Evolutionary conservation across 768 basidiomycete species (phyloP), one percentile per base, ranked within the genome.

Genomic region (Rossbeevera mucosa): DNA sequence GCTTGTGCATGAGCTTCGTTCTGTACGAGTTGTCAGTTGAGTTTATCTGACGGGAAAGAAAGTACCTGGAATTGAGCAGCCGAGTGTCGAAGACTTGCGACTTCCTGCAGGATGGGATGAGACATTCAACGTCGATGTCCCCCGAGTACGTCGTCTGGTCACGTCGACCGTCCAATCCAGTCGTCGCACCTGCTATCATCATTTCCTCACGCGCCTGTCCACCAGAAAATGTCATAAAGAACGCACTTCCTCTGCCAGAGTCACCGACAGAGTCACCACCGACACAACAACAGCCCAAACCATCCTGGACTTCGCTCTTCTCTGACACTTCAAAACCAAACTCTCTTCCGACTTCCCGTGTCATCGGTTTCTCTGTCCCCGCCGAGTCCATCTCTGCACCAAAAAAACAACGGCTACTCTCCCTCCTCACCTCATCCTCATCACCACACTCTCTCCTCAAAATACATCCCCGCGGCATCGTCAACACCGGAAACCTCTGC

Each of bases 401-500:
- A 6, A 75, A 76, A 54, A 80, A 77, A 48, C 65, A 71, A 3
- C 83, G 81, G 54, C 67, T 88, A 3, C 54, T 85, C 7, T 71
- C 70, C 0, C 75, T 88, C n/a, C 72, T 88, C 1, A 80, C 71
- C 8, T 68, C 71, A 1, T 74, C 72, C 0, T 64, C 75, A 5
- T 54, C 66, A 5, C 28, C 28, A 9, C 61, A 57, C 1, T 49
- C 59, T 9, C 7, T 22, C 31, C 52, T 65, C 30, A 69, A 67
- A 44, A 79, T 90, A 29, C 74, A 76, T 7, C 82, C 91, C 0
- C 77, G 94, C 13, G 95, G 95, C 5, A 72, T 99, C 45, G 77
- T 98, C 59, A 99, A 99, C 69, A 87, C 82, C 2, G 94, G 95
- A 0, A 99, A 99, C 70, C 86, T 97, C 85, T 99, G 95, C 67